Evolutionary conservation across 176 grass and related monocot species (phyloP).

Genomic region (Carex cristatella): DNA sequence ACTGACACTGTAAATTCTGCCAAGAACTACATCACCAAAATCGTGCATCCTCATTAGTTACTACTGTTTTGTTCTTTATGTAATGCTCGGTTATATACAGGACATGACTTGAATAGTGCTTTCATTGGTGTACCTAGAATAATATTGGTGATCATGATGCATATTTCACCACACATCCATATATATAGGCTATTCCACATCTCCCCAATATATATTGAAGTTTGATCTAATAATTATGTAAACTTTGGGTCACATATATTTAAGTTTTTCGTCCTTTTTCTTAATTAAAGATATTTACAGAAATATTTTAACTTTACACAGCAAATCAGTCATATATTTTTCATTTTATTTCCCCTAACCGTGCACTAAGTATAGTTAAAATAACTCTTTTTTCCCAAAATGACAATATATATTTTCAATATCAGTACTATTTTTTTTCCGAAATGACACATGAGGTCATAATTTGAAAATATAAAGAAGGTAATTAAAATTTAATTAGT

Average conservation of each 20-base stretch:
- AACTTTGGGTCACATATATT: background rate
- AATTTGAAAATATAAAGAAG: too few species aligned
- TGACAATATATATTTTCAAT: too few species aligned
- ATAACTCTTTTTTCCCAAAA: too few species aligned
- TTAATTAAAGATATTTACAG: too few species aligned
- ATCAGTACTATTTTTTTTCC: too few species aligned
- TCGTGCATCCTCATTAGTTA: slow-evolving; percentile 4
- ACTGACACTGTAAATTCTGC: background rate
- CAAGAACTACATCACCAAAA: slow-evolving; percentile 20
- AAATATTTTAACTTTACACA: too few species aligned
- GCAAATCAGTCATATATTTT: too few species aligned
- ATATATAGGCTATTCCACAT: background rate
- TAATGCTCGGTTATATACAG: background rate
- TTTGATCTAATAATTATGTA: too few species aligned
- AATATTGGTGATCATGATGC: background rate
- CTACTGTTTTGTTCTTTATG: background rate
- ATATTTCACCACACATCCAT: background rate
- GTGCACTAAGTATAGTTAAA: too few species aligned
- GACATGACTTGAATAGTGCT: background rate
- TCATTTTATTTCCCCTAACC: too few species aligned
- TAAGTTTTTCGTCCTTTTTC: background rate
- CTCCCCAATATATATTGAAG: background rate
- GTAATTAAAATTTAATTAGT: too few species aligned
- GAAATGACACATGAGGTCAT: too few species aligned
- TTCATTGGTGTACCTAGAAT: background rate